A percentile compares a stretch with the other conserved stretches of the same genome.
phyloP scores from a whole-genome alignment of 805 yeast genomes.

The Barnettozyma botsteinii region DNA sequence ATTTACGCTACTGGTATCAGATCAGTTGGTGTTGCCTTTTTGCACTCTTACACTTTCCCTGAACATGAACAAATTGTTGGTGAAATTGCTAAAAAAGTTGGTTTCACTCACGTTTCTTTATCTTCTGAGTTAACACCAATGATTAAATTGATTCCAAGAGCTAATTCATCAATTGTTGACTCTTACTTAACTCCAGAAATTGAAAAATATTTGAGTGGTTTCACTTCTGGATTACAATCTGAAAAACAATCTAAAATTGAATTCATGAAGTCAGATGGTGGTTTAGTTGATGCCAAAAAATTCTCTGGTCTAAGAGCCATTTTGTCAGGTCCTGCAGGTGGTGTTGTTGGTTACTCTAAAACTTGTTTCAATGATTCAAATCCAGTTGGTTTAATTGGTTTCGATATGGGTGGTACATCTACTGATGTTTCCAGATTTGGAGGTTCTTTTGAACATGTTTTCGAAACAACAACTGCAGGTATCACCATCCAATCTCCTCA shows the following conservation, averaged over 20 bases:
- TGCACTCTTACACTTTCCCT: constrained; percentile 71
- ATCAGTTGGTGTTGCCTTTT: constrained; percentile 64
- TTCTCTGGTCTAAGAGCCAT: constrained; percentile 88
- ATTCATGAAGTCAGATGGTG: constrained; percentile 97
- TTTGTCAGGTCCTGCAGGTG: constrained; percentile 96
- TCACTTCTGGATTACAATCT: constrained; percentile 55
- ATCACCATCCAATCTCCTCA: constrained; percentile 82
- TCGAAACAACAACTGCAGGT: constrained; percentile 81
- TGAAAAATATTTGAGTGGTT: constrained; percentile 53
- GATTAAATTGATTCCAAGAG: constrained; percentile 71
- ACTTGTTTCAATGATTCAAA: constrained; percentile 64
- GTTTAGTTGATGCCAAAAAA: constrained; percentile 74
- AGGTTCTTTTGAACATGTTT: constrained; percentile 70
- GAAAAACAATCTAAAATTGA: constrained; percentile 44
- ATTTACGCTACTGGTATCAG: constrained; percentile 53
- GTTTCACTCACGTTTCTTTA: constrained; percentile 63
- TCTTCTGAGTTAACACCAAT: constrained; percentile 70
- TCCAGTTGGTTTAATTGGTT: constrained; percentile 63
- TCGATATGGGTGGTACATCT: constrained; percentile 91
- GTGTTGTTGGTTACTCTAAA: constrained; percentile 87
- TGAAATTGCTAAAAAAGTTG: constrained; percentile 53
- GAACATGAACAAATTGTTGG: constrained; percentile 61
- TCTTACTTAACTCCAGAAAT: constrained; percentile 81
- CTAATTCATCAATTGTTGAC: constrained; percentile 75
- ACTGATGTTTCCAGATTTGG: constrained; percentile 78